Evolutionary conservation across 2,329 filamentous ascomycete genomes (phyloP), one percentile per base, ranked within the genome.

Genomic region (Onygenales sp.): DNA sequence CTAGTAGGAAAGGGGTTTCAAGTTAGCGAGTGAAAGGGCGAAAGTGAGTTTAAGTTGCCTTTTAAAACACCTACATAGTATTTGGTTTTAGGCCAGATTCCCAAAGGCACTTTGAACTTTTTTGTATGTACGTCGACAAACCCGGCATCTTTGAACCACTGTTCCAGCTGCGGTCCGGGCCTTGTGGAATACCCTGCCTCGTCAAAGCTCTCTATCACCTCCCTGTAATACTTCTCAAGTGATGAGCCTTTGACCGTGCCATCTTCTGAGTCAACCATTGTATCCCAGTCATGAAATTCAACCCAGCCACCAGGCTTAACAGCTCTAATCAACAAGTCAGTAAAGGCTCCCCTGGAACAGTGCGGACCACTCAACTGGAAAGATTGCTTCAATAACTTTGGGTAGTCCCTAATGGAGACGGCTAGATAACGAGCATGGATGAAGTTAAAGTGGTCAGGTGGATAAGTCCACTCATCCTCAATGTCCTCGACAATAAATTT

Each of bases 391-490:
- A 81, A 72, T 0, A 82, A 62, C 13, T 62, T 68, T 1, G 71
- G 70, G 79, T 79, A 83, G 59, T 82, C 73, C 46, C 73, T 75
- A 52, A 83, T 76, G 3, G 74, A 77, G 70, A 77, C 74, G 13
- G 78, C 75, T 1, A 77, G 77, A 52, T 79, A 74, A 2, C 81
- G 72, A 13, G 77, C 74, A 61, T 84, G 80, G 36, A 84, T 74
- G 54, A 81, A 82, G 61, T 84, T 79, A 52, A 82, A 83, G 51
- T 77, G 71, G 55, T 80, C 74, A 61, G 3, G 75, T 54, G 50
- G 31, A 31, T 80, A 74, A 17, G 81, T 62, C 80, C 80, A 83
- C 3, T 72, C 70, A 51, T 72, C 73, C 62, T 83, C 79, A 27
- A 77, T 71, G 56, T 83, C 80, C 53, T 83, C 80, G 10, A 82